Base-by-base conservation (phyloP, 768 basidiomycete genomes). In the Phlebiopsis gigantea region DNA sequence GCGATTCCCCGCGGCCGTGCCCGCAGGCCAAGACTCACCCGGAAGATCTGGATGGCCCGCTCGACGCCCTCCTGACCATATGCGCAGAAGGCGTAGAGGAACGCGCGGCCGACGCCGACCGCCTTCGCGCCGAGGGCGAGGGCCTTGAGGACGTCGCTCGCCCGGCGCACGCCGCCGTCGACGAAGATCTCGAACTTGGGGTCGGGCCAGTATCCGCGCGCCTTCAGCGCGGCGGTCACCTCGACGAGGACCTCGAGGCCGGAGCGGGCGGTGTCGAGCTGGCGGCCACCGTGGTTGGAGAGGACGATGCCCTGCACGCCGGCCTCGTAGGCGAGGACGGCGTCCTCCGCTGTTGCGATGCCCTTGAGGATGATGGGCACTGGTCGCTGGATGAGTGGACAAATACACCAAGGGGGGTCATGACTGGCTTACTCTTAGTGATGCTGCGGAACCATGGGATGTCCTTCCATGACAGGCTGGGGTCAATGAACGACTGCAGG, bases 331-430 rank as follows among this genome's bases (percentile, higher is more conserved):
- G 94, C 94, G 65, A 85, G 77, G 0, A 96, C 76, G 0, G 90
- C 90, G 68, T 97, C 93, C 80, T 87, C 90, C 86, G 66, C 85
- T 79, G 69, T 93, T 85, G 34, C 60, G 12, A 96, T 90, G 53
- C 94, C 94, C 72, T 96, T 98, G 44, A 96, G 72, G 52, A 96
- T 82, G 57, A 96, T 75, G 15, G 93, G 93, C 92, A 96, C 89
- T 90, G 57, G 17, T 43, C 43, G 55, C 19, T 14, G 46, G n/a
- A 42, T 49, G 7, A 34, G 30, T 43, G 22, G 22, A 53, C 12
- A 42, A 31, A 21, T 31, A 53, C 21, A 44, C 14, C 10, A 14
- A 1, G 30, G 41, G 7, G 8, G n/a, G 8, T 48, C 21, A 21
- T 19, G 22, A 14, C 15, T 22, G 24, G 28, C 44, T 30, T 58